phyloP scores from a whole-genome alignment of 306 rosid genomes.

The Pueraria montana region DNA sequence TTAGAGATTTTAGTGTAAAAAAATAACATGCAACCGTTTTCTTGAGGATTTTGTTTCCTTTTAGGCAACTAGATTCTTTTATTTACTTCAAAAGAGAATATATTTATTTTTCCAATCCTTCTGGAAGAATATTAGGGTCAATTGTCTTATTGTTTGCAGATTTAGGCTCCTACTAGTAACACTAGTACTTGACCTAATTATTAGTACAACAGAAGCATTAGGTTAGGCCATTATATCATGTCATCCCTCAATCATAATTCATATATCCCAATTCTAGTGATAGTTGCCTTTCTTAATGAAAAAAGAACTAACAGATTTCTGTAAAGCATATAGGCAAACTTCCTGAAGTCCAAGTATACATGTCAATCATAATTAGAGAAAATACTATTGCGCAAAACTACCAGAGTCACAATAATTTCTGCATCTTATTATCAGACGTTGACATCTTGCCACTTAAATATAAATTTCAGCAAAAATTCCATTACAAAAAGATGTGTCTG shows the following conservation, averaged over 20 bases:
- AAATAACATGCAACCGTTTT: not conserved
- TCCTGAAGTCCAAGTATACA: slow-evolving; percentile 17
- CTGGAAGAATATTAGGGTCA: slow-evolving; percentile 17
- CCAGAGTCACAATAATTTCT: not conserved
- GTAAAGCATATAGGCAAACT: slow-evolving; percentile 28
- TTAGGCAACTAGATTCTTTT: not conserved
- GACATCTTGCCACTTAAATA: slow-evolving; percentile 29
- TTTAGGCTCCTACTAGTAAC: not conserved
- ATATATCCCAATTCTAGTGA: slow-evolving; percentile 27
- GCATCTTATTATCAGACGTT: slow-evolving; percentile 20
- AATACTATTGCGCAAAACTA: slow-evolving; percentile 12
- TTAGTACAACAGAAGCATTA: slow-evolving; percentile 19
- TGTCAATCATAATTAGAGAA: slow-evolving; percentile 31
- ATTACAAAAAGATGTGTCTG: slow-evolving; percentile 26
- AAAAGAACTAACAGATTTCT: slow-evolving; percentile 23
- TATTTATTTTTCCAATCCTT: slow-evolving; percentile 31
- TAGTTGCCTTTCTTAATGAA: not conserved
- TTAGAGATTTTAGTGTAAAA: not conserved
- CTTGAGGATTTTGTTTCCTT: slow-evolving; percentile 7
- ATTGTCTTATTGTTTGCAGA: slow-evolving; percentile 1
- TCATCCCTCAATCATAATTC: slow-evolving; percentile 15
- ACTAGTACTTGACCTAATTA: slow-evolving; percentile 19
- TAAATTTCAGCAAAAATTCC: slow-evolving; percentile 12
- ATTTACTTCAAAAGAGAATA: not conserved
- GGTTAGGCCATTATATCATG: slow-evolving; percentile 8